Evolutionary conservation across 2,329 filamentous ascomycete species (phyloP).

Genomic region (Decorospora gaudefroyi): DNA sequence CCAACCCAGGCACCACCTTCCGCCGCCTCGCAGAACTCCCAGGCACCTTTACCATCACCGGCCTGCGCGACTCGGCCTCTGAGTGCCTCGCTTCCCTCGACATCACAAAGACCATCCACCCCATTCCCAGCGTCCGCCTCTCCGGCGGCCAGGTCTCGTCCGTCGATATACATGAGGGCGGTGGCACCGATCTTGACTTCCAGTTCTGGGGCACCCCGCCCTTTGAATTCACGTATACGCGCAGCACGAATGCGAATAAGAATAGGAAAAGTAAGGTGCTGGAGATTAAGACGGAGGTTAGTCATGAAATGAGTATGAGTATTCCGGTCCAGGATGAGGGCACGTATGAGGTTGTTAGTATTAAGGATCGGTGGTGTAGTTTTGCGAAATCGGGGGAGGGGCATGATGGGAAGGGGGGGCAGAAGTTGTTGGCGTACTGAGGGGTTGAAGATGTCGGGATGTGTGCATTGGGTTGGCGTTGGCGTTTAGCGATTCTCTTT

Average conservation of each 20-base stretch:
- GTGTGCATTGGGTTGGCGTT: not conserved
- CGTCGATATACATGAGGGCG: slow-evolving; percentile 95
- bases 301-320: slow-evolving; percentile 77
- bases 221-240: slow-evolving; percentile 96
- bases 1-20: slow-evolving; percentile 79
- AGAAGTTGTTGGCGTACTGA: slow-evolving; percentile 49
- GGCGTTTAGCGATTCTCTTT: slow-evolving; percentile 6
- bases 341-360: slow-evolving; percentile 94
- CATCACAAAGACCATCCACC: slow-evolving; percentile 82
- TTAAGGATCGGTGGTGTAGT: slow-evolving; percentile 90
- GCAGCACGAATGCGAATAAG: slow-evolving; percentile 79
- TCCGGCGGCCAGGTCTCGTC: slow-evolving; percentile 79
- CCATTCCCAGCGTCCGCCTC: slow-evolving; percentile 88
- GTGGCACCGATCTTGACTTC: slow-evolving; percentile 89
- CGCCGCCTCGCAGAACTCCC: slow-evolving; percentile 90
- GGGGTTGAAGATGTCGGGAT: not conserved
- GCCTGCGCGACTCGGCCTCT: slow-evolving; percentile 83
- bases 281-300: slow-evolving; percentile 87
- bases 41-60: slow-evolving; percentile 84
- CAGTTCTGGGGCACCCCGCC: slow-evolving; percentile 95
- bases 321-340: slow-evolving; percentile 90
- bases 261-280: slow-evolving; percentile 68
- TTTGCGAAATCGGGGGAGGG: slow-evolving; percentile 72
- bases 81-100: slow-evolving; percentile 81
- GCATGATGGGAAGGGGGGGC: slow-evolving; percentile 37